Base-by-base conservation (phyloP, 2,329 filamentous ascomycete species). In the Lithohypha guttulata region DNA sequence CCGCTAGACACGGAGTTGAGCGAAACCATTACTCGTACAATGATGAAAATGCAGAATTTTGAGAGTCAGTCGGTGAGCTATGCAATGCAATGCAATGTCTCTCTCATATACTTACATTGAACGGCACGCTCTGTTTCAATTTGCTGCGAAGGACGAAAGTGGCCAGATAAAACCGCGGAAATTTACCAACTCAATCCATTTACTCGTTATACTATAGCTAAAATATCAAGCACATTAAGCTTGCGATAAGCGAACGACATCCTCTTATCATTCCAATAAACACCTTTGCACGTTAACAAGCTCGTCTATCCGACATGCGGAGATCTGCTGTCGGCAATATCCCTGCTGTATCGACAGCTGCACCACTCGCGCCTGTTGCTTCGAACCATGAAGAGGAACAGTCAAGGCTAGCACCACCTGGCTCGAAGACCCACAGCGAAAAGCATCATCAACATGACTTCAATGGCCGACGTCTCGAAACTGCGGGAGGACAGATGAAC, bases 321-420 rank as follows among this genome's bases (percentile, higher is more conserved):
- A 25, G 20, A 15, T 25, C 20, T 7, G 26, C 8, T 22, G 26
- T 11, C 33, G 15, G 15, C 27, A 17, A 17, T 15, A 13, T 28
- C 4, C 35, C 35, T 4, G 35, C 35, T 9, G 31, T 19, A 22
- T 28, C 35, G 11, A 31, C 26, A 11, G 26, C 35, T 14, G 35
- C 35, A 39, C 35, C 35, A 10, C 20, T 39, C n/a, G 35, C 27
- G 9, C 35, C 26, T 14, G 18, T 31, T 13, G 18, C 9, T 18
- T 31, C 35, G 8, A 5, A n/a, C 23, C 35, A 26, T 15, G 6
- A 28, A n/a, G 26, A 28, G 26, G 4, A 28, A 10, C 26, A 19
- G 15, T 21, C 18, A 11, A 13, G 5, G 11, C 15, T 34, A 19
- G 29, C 29, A 21, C 31, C 8, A 15, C 20, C 20, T 19, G 8